Evolutionary conservation across 805 yeast genomes (phyloP), one percentile per base, ranked within the genome.

Genomic region (Barnettozyma californica): DNA sequence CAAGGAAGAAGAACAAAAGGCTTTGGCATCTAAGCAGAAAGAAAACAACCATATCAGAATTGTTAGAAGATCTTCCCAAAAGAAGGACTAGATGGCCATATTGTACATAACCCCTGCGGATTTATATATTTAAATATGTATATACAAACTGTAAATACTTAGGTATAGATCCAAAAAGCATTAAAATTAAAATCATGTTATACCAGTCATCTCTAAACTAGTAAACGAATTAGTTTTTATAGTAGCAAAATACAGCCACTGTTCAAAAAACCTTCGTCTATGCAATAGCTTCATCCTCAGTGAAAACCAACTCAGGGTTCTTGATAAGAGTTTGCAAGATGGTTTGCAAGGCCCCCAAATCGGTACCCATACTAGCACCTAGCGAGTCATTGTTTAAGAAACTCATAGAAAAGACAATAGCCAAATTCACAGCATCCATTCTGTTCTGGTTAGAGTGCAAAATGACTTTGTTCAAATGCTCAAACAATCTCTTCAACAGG

Each of bases 351-450:
- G 78, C 74, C 20, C 81, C 79, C 54, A 79, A 62, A 25, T 74
- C 76, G 10, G 77, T 65, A 14, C 80, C 77, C 68, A 76, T 76
- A 41, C 73, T 68, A 16, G 59, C 58, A 14, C 72, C 72, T 31
- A 71, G 55, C 50, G 67, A 68, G 35, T 69, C 75, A 55, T 69
- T 73, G 53, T 70, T 66, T 54, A 80, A 64, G 55, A 79, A 76
- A 65, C 83, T 77, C 81, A 80, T 80, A 5, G 84, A 75, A 59
- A 92, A 84, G 7, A 92, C 97, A 47, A 95, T 92, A 5, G 97
- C 95, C 59, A 92, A 68, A 62, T 92, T 92, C 1, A 89, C 83
- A 3, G 95, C 80, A 48, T 84, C 87, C 98, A 92, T 92, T 63
- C 83, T 83, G 68, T 92, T 92, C 42, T 68, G 69, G 10, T 77